Evolutionary conservation across 441 rosid species (phyloP).

Genomic region (Codiaeum variegatum): DNA sequence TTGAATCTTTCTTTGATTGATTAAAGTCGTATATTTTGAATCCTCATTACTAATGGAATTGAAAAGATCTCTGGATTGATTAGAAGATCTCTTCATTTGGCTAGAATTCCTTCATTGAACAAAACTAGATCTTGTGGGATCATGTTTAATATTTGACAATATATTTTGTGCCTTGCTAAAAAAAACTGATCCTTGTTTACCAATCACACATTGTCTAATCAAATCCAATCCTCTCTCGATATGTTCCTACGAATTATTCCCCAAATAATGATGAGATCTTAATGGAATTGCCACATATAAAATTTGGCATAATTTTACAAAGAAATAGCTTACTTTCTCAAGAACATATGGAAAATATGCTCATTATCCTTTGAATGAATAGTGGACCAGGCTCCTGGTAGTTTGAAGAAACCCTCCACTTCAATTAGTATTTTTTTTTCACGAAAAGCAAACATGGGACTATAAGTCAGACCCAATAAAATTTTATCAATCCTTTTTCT

Average conservation of each 20-base stretch:
- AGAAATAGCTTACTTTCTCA: background rate
- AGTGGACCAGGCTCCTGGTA: no score
- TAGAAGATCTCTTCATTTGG: slow-evolving; percentile 4
- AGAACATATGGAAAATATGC: no score
- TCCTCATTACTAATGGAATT: slow-evolving; percentile 15
- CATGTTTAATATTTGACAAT: background rate
- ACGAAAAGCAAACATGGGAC: no score
- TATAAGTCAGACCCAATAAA: no score
- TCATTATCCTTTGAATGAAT: no score
- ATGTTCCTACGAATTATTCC: background rate
- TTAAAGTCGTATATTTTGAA: slow-evolving; percentile 1
- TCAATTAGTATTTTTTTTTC: no score
- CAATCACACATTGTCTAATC: background rate
- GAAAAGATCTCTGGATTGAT: slow-evolving; percentile 15
- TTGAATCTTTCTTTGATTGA: background rate
- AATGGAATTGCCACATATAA: background rate
- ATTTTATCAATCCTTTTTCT: background rate
- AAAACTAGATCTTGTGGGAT: background rate
- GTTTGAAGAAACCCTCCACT: no score
- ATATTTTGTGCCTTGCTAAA: background rate
- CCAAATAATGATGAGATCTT: background rate
- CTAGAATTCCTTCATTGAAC: background rate
- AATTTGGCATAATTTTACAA: background rate
- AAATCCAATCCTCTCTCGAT: background rate
- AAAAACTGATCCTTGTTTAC: background rate